Evolutionary conservation across 495 filamentous ascomycete species (phyloP), one percentile per base, ranked within the genome.

Genomic region (Oidiodendron maius): DNA sequence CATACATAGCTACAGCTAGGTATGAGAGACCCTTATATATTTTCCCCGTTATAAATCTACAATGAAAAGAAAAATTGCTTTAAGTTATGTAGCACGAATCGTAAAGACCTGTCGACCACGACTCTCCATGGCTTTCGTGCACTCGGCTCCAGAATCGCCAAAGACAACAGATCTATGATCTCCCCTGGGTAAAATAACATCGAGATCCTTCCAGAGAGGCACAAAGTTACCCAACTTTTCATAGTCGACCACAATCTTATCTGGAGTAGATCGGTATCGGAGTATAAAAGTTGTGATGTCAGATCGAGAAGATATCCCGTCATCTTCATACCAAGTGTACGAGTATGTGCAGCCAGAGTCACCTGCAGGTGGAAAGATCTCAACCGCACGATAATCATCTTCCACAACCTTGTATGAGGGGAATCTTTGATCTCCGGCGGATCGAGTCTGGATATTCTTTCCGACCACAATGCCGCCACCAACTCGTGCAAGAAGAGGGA

Each of bases 311-410:
- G 78, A 76, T 36, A 79, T 70, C 5, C 81, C 81, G 60, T 85
- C 79, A 54, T 85, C 81, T 58, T 85, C 81, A 30, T 71, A 70
- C 81, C 81, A 85, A 3, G 70, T 71, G 21, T 58, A 74, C 77
- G 50, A 15, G 66, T 61, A 45, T 52, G 41, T 12, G n/a, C n/a
- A n/a, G 65, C 58, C 44, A 63, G 68, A 49, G 51, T 53, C n/a
- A 35, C 65, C 58, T 45, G 59, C 52, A 0, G 77, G 76, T 3
- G 82, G 82, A 58, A 83, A 84, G 38, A 86, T 76, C 63, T 84
- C 81, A 1, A 84, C 72, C 10, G 65, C 79, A 10, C 82, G 64
- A 53, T 74, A 80, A 54, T 83, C 77, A 52, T 86, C 81, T 3
- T 71, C 54, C 13, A 74, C 71, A 15, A 74, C 58, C 28, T 70